Base-by-base conservation (phyloP, 2,329 filamentous ascomycete species). In the Botrytis medusae region DNA sequence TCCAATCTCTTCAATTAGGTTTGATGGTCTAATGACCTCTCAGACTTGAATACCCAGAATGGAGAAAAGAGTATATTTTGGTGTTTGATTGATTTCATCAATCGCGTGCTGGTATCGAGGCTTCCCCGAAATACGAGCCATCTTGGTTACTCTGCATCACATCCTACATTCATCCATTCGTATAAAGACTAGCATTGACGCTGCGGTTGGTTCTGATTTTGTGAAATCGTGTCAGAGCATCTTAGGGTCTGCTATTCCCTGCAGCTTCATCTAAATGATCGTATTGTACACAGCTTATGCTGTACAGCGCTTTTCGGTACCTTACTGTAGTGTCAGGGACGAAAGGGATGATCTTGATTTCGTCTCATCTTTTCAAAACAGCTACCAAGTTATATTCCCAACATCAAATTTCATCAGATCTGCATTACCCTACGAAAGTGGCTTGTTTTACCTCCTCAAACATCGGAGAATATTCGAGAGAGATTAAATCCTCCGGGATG, bases 301-400 rank as follows among this genome's bases (percentile, higher is more conserved):
- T 57, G 51, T 61, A 42, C 42, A 29, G 32, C 37, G 65, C 48
- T 60, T 32, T 40, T 67, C 54, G 48, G 48, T 72, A 68, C 62
- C 62, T 68, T 68, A 20, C 63, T 32, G 46, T 72, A 69, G 63
- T 61, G 71, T 46, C 71, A 72, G 71, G 71, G 60, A 72, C 61
- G 48, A 54, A 65, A 46, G 63, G 54, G 71, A 69, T 57, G 62
- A 72, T 69, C 71, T 42, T 69, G 71, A 48, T 72, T 72, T 72
- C 71, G 54, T 69, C 63, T 64, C 63, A 48, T 72, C 63, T 72
- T 72, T 72, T 40, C 60, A 60, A 72, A 72, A 72, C 71, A 69
- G 59, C 37, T 69, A 69, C 65, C 40, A 72, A 51, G 42, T 69
- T 61, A 48, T 48, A 40, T 48, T 29, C 44, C 20, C 51, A 69